Evolutionary conservation across 106 monocot species (phyloP).

Genomic region (Dactylorhiza incarnata): DNA sequence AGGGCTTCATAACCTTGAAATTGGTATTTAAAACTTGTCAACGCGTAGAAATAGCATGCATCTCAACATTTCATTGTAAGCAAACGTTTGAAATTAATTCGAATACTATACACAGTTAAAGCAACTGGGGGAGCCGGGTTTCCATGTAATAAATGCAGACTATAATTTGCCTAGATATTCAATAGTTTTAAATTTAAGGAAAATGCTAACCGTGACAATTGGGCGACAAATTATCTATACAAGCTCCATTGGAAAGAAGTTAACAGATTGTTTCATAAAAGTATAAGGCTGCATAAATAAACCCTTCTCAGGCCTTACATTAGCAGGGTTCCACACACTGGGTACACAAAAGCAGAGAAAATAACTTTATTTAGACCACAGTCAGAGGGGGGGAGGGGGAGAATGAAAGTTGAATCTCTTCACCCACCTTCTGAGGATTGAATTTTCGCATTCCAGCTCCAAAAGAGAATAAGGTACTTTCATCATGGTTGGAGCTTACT

Average conservation of each 20-base stretch:
- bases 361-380: not conserved
- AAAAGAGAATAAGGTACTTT: slow-evolving; percentile 69
- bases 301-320: too few species aligned
- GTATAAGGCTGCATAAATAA: too few species aligned
- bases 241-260: not conserved
- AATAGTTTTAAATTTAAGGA: not conserved
- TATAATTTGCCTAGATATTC: not conserved
- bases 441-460: slow-evolving; percentile 39
- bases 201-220: not conserved
- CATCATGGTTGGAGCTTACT: slow-evolving; percentile 30
- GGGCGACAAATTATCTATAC: not conserved
- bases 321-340: too few species aligned
- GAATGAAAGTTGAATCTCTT: not conserved
- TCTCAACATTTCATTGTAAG: not conserved
- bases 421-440: slow-evolving; percentile 43
- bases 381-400: not conserved
- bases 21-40: not conserved
- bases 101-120: not conserved
- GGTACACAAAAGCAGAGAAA: not conserved
- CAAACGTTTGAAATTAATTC: not conserved
- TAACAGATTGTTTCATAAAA: not conserved
- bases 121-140: not conserved
- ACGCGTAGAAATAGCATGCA: not conserved
- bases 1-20: slow-evolving; percentile 33
- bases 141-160: not conserved